Base-by-base conservation (phyloP, 2,329 filamentous ascomycete genomes). In the Shiraia bambusicola region DNA sequence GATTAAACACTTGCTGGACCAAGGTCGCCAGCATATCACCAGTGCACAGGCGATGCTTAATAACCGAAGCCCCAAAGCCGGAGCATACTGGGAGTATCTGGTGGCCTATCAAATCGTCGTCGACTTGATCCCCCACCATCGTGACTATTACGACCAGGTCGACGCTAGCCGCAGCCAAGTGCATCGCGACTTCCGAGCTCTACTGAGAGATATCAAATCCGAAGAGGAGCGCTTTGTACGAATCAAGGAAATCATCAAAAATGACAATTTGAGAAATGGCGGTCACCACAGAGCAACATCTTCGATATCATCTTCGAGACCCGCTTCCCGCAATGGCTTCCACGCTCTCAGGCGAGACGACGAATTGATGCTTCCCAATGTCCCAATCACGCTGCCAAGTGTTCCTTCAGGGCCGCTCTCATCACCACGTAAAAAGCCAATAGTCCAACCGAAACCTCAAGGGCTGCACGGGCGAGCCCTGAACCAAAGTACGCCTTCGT, bases 31-130 rank as follows among this genome's bases (percentile, higher is more conserved):
- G 9, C 68, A 70, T 39, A 65, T 76, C 44, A 64, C 57, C 28
- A 65, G 65, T 32, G 84, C 87, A 27, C 78, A 82, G 37, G 74
- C 77, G 42, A 56, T 83, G 44, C 52, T 66, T 19, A 41, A 45
- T 33, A 54, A 42, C 25, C 63, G 66, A 27, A 25, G 79, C 80
- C 47, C 69, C 73, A 81, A 83, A 4, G 89, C 93, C 11, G 61
- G 69, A 82, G 91, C 91, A 3, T 85, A 95, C 40, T 81, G 86
- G 51, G 87, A 95, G 47, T 97, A 92, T 61, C 78, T 97, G 43
- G 81, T 85, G 49, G 88, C 91, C 9, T 90, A 80, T 45, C 83
- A 90, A 42, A 86, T 96, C 40, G 80, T 87, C 11, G 77, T 90
- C 36, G 83, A 92, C 41, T 73, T 84, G 29, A 84, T 97, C 17